Conservation (phyloP, 352 stramenopile genomes). For the Phytophthora idaei region DNA sequence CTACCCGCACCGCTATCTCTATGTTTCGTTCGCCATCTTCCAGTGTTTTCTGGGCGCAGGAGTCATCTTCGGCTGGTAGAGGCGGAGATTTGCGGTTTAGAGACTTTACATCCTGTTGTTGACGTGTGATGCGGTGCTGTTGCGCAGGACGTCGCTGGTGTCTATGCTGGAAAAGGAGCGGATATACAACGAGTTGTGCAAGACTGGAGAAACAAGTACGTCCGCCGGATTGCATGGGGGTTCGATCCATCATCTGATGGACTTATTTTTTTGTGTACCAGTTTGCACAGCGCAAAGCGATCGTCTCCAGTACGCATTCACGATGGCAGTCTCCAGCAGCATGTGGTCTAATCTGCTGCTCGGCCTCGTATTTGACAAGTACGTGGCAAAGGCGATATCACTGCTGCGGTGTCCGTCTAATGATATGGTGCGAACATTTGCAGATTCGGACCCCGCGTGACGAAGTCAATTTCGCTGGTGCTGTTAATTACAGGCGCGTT, state of each 20-base stretch:
- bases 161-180: slow-evolving; percentile 62
- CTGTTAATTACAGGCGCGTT: slow-evolving; percentile 53
- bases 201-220: slow-evolving; percentile 43
- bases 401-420: slow-evolving; percentile 6
- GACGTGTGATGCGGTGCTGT: slow-evolving; percentile 5
- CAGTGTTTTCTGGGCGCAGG: slow-evolving; percentile 67
- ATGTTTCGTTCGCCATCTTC: slow-evolving; percentile 61
- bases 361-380: slow-evolving; percentile 69
- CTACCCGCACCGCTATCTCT: slow-evolving; percentile 44
- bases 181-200: slow-evolving; percentile 65
- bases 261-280: slow-evolving; percentile 17
- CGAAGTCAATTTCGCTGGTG: slow-evolving; percentile 58
- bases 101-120: slow-evolving; percentile 1
- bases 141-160: slow-evolving; percentile 56
- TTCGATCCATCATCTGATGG: neutral
- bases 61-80: slow-evolving; percentile 68
- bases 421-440: neutral
- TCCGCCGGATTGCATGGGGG: neutral
- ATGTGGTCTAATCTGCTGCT: slow-evolving; percentile 71
- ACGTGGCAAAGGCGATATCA: neutral
- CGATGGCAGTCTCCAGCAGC: slow-evolving; percentile 60
- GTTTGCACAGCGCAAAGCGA: slow-evolving; percentile 63
- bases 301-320: slow-evolving; percentile 65
- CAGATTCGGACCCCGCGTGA: slow-evolving; percentile 60
- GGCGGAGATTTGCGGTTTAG: slow-evolving; percentile 1